Base-by-base conservation (phyloP, 495 filamentous ascomycete species). In the Aspergillus haitiensis region DNA sequence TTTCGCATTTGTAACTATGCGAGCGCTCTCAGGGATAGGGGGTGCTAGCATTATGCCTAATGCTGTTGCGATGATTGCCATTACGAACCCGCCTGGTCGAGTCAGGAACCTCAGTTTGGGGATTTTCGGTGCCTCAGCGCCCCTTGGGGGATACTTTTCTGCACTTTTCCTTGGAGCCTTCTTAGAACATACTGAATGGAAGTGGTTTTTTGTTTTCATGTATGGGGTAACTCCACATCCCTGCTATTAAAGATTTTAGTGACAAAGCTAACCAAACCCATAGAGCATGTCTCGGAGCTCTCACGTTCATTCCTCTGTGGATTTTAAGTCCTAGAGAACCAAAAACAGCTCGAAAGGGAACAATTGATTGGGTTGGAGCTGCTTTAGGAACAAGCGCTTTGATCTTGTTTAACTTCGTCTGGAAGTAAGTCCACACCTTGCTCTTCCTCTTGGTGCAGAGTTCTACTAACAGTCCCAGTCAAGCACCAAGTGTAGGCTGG, bases 351-450 rank as follows among this genome's bases (percentile, higher is more conserved):
- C 63, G 62, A n/a, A 50, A 76, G 31, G 82, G 78, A 5, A 72
- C 62, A 6, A 71, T 84, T 37, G 81, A 84, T 61, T 81, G 70
- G 57, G 56, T 81, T 33, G 81, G 82, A 6, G 75, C 80, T 1
- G 68, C 68, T n/a, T 62, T 84, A 8, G 78, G 79, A 0, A 70
- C 74, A 1, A 67, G 68, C 11, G 75, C 70, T 1, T 59, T 83
- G 32, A 78, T 84, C 10, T 56, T 82, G 2, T 84, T 84, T 70
- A 84, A 80, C 61, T 76, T 82, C 64, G 76, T 75, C 21, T 84
- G 81, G 80, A 83, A 79, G 79, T 83, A 67, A 68, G 78, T 66
- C 1, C 7, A 27, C 15, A 13, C 39, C 10, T 10, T 34, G 12
- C 16, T 8, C 13, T 13, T 3, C 27, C 32, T 8, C 18, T 34